phyloP scores from a whole-genome alignment of 176 grass and related monocot genomes.

The Elymus sibiricus region DNA sequence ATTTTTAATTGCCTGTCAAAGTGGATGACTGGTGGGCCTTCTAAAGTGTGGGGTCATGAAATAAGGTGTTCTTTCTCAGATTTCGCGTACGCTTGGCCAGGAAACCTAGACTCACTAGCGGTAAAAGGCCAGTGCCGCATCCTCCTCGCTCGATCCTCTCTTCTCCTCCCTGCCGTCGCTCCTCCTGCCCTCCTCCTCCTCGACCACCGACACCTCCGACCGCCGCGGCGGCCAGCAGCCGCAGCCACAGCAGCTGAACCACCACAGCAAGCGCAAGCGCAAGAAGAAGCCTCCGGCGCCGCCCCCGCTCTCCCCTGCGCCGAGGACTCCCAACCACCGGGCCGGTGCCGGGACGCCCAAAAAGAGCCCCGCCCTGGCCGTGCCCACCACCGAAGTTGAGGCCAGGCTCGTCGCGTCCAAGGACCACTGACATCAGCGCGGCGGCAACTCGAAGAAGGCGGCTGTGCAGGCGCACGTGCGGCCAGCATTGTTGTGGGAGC shows the following conservation, averaged over 20 bases:
- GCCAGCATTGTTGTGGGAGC: conserved; percentile 50
- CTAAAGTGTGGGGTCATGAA: too few relatives aligned
- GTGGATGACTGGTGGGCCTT: too few relatives aligned
- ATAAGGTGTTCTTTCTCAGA: too few relatives aligned
- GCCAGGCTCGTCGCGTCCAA: not conserved
- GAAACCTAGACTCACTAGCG: too few relatives aligned
- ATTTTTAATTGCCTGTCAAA: too few relatives aligned
- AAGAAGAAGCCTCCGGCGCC: conserved; percentile 47
- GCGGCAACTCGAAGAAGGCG: not conserved
- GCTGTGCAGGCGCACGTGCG: not conserved
- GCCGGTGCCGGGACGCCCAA: conserved; percentile 1
- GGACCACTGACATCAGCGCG: not conserved
- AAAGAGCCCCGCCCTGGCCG: not conserved
- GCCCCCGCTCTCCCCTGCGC: not conserved
- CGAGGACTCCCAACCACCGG: not conserved
- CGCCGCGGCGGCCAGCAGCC: not conserved
- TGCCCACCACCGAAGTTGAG: not conserved
- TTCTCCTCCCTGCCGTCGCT: not conserved
- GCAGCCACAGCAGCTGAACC: not conserved
- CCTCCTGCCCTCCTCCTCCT: conserved; percentile 43
- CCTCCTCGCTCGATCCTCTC: too few relatives aligned
- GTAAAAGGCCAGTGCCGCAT: too few relatives aligned
- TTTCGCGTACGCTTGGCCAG: too few relatives aligned
- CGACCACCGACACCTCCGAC: not conserved
- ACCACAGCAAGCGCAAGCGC: conserved; percentile 45